Evolutionary conservation across 2,329 filamentous ascomycete species (phyloP).

Genomic region (Trichoderma atrobrunneum): DNA sequence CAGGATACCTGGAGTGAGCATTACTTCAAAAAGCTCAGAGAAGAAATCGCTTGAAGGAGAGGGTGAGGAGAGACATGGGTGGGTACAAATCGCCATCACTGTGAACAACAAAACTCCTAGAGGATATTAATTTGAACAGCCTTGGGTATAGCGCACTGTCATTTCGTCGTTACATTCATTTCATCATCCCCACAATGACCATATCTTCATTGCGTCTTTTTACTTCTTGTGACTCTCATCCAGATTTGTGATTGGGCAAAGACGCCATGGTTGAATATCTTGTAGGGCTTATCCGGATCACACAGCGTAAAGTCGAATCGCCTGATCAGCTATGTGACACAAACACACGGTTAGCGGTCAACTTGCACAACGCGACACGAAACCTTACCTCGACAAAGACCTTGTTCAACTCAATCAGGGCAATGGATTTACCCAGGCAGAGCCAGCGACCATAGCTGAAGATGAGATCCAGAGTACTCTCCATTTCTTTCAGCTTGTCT

Average conservation of each 20-base stretch:
- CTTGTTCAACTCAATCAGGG: constrained; percentile 32
- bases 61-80: neutral
- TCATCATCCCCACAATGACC: neutral
- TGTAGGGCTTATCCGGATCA: constrained; percentile 12
- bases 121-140: neutral
- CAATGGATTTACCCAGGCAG: constrained; percentile 32
- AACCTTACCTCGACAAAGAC: constrained; percentile 35
- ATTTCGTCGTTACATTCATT: neutral
- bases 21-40: neutral
- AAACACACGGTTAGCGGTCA: neutral
- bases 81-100: neutral
- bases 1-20: neutral
- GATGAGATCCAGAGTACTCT: constrained; percentile 31
- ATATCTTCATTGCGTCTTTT: neutral
- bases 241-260: neutral
- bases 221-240: neutral
- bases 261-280: constrained; percentile 7
- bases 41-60: neutral
- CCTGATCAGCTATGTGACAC: constrained; percentile 5
- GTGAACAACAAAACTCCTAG: neutral
- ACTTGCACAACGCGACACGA: neutral
- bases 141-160: neutral
- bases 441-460: constrained; percentile 31
- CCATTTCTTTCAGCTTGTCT: constrained; percentile 35
- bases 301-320: constrained; percentile 19